Evolutionary conservation across 805 yeast genomes (phyloP).

Genomic region (Suhomyces sp.): DNA sequence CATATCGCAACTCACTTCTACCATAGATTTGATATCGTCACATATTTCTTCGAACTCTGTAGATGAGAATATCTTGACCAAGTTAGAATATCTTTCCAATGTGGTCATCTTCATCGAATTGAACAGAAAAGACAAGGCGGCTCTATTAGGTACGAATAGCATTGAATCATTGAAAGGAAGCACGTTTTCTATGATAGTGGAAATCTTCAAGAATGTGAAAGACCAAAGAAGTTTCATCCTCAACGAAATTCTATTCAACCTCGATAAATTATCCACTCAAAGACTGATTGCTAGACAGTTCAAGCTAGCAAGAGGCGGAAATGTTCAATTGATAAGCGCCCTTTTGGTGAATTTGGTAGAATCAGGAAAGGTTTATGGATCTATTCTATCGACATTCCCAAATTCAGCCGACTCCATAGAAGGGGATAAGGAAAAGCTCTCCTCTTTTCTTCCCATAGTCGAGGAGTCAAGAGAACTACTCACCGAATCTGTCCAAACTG

Average conservation of each 20-base stretch:
- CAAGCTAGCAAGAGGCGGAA: conserved; percentile 43
- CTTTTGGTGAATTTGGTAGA: conserved; percentile 45
- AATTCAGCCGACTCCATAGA: neutral
- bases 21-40: conserved; percentile 10
- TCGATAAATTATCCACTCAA: conserved; percentile 49
- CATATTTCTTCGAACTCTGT: conserved; percentile 13
- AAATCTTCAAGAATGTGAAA: conserved; percentile 36
- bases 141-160: conserved; percentile 17
- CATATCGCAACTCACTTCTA: conserved; percentile 13
- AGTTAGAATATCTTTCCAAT: conserved; percentile 53
- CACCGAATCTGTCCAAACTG: conserved; percentile 3
- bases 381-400: neutral
- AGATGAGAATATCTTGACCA: conserved; percentile 55
- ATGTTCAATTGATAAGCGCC: conserved; percentile 49
- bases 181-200: conserved; percentile 29
- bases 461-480: neutral
- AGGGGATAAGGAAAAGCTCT: neutral
- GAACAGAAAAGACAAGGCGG: conserved; percentile 19
- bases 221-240: conserved; percentile 62
- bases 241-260: conserved; percentile 54
- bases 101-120: conserved; percentile 41
- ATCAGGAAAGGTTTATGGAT: neutral
- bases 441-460: neutral
- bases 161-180: conserved; percentile 28
- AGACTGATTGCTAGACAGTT: conserved; percentile 45